These are phyloP conservation scores for Globisporangium carolinianum DNA, from an alignment of 352 stramenopile species.

Conservation along the genomic window DNA sequence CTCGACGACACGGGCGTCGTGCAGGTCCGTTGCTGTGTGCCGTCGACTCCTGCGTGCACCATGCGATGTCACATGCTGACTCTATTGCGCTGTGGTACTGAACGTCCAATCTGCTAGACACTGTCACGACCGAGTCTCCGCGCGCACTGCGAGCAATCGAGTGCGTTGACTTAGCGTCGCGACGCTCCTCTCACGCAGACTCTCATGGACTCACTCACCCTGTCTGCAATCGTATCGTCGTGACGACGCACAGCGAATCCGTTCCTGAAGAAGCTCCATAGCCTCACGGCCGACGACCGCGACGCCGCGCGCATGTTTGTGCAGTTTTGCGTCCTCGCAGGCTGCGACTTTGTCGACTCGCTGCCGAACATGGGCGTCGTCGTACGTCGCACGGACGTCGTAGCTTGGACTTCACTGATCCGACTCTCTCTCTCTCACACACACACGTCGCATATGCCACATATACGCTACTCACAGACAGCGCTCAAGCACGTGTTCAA, in stretches of 20 bases:
- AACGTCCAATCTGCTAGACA: conserved; percentile 15
- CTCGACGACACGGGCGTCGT: conserved; percentile 54
- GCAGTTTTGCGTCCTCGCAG: conserved; percentile 65
- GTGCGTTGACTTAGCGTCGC: conserved; percentile 12
- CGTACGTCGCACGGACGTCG: conserved; percentile 22
- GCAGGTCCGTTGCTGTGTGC: conserved; percentile 20
- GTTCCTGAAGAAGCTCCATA: conserved; percentile 52
- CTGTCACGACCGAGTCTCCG: conserved; percentile 53
- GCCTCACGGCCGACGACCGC: conserved; percentile 46
- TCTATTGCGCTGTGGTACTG: too few species aligned
- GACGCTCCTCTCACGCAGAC: neutral
- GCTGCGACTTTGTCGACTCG: conserved; percentile 73
- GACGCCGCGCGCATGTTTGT: conserved; percentile 70
- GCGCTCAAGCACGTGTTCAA: conserved; percentile 70
- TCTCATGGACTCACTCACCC: neutral
- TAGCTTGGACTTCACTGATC: too few species aligned
- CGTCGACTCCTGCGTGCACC: too few species aligned
- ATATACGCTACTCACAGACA: conserved; percentile 24
- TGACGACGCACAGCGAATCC: conserved; percentile 19
- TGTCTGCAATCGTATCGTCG: neutral
- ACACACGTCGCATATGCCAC: too few species aligned
- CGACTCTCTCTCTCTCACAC: neutral
- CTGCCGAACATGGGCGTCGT: conserved; percentile 70
- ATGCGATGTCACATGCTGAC: too few species aligned
- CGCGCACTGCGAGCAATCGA: conserved; percentile 26